phyloP scores from a whole-genome alignment of 108 stramenopile species.

The Stephanodiscus minutulus region DNA sequence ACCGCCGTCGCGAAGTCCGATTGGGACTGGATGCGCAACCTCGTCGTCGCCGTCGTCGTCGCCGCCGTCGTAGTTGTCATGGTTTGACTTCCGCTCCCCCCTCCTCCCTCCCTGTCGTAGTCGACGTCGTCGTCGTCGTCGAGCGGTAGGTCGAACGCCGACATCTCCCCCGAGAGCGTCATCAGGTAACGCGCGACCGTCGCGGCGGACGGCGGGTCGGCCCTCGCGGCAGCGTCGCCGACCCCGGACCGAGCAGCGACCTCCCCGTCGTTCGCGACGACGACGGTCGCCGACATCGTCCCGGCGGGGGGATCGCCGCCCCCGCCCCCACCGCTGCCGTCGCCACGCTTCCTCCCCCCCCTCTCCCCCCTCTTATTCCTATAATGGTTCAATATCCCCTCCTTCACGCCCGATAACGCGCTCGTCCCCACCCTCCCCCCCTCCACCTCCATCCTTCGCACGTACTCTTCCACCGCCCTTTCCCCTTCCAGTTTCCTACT shows the following conservation, averaged over 20 bases:
- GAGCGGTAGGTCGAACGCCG: conserved; percentile 41
- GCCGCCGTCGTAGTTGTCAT: neutral
- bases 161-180: conserved; percentile 72
- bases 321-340: too few species aligned
- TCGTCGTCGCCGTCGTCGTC: conserved; percentile 4
- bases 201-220: neutral
- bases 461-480: conserved; percentile 62
- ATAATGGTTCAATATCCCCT: conserved; percentile 66
- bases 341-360: conserved; percentile 21
- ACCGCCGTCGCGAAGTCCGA: conserved; percentile 85
- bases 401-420: conserved; percentile 32
- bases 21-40: conserved; percentile 67
- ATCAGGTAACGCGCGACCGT: conserved; percentile 53
- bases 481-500: conserved; percentile 62
- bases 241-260: neutral
- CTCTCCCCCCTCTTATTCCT: conserved; percentile 37
- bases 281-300: neutral
- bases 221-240: neutral
- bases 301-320: too few species aligned
- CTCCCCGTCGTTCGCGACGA: neutral
- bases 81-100: too few species aligned
- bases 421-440: conserved; percentile 25
- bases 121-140: conserved; percentile 10
- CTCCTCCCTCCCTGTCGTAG: neutral
- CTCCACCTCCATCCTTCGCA: conserved; percentile 47